Evolutionary conservation across 768 basidiomycete species (phyloP), one percentile per base, ranked within the genome.

Genomic region (Mycena vitilis): DNA sequence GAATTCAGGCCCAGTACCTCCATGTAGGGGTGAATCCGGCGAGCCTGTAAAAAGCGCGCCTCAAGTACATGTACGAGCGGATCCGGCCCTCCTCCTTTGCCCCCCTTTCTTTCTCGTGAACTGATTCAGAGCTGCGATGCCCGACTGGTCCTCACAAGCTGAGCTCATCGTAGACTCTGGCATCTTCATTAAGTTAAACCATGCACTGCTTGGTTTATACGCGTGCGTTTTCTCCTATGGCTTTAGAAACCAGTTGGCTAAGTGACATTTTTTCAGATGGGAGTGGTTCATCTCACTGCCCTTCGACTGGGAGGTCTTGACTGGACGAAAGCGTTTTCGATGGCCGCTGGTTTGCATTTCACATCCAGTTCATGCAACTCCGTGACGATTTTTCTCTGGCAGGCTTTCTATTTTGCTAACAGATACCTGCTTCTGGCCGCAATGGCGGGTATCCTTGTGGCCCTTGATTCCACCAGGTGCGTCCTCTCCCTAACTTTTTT

Each of bases 141-240:
- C 83, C 56, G 82, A 89, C 78, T 91, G 89, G 89, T 81, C 79
- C 62, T 86, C 87, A 18, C 75, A 78, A 20, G 70, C 66, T 6
- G 87, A 88, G 75, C 25, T 90, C 52, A 73, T 74, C 72, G 81
- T 80, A 62, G 86, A 90, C 70, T 78, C 79, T 9, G 80, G 76
- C 38, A 78, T 80, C 59, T 86, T 87, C 71, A 75, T 74, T 65
- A 88, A 87, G 69, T 82, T 90, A 22, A 86, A 86, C 81, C 89
- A 91, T 68, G 81, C 80, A 20, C 78, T 90, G 59, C 77, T 90
- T 40, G 89, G 89, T 15, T 75, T 91, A 25, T 90, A 89, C 71
- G 77, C 81, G 88, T 85, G 65, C 63, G 85, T 78, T 18, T 59
- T 25, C 52, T 55, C 49, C 57, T 25, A 42, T 57, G 63, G 30